Conservation (phyloP, 768 basidiomycete genomes). For the Dentipellis sp. region DNA sequence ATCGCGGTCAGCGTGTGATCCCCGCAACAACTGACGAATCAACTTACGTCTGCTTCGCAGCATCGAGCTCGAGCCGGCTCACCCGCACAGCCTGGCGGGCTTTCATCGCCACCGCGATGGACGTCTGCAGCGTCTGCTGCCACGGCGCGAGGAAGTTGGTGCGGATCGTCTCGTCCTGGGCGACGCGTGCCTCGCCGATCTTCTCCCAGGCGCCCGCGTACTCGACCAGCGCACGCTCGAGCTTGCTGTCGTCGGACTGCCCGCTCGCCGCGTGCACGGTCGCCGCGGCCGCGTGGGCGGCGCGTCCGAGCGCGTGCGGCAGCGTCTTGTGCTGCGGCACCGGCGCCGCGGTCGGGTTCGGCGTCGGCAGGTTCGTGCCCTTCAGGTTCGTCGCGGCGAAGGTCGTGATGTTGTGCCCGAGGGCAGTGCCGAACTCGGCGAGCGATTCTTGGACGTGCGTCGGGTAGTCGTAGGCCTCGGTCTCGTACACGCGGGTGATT, state of each 20-base stretch:
- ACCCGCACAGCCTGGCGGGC: slow-evolving; percentile 75
- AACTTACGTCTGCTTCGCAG: slow-evolving; percentile 78
- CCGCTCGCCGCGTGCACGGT: slow-evolving; percentile 35
- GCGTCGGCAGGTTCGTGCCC: slow-evolving; percentile 78
- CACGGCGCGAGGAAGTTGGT: slow-evolving; percentile 68
- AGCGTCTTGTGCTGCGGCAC: slow-evolving; percentile 85
- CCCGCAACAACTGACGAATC: not conserved
- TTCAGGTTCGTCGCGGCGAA: slow-evolving; percentile 86
- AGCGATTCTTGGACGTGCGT: slow-evolving; percentile 81
- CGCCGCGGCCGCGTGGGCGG: slow-evolving; percentile 53
- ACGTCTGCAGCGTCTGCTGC: slow-evolving; percentile 79
- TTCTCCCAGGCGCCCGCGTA: slow-evolving; percentile 84
- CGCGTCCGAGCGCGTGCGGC: slow-evolving; percentile 86
- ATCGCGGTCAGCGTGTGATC: not conserved
- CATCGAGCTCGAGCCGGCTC: slow-evolving; percentile 81
- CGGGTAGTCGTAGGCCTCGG: slow-evolving; percentile 85
- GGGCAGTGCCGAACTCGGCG: slow-evolving; percentile 56
- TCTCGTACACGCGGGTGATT: slow-evolving; percentile 83
- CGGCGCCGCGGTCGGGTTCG: slow-evolving; percentile 48
- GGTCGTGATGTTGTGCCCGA: slow-evolving; percentile 67
- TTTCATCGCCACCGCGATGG: slow-evolving; percentile 86
- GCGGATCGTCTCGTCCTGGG: slow-evolving; percentile 70
- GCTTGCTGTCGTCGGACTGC: slow-evolving; percentile 43
- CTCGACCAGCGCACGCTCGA: slow-evolving; percentile 67
- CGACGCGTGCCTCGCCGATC: slow-evolving; percentile 65